Percentiles rank a stretch among this genome's conserved stretches.
These are phyloP conservation scores for Camelina sativa DNA, from an alignment of 345 rosid genomes.

Conservation along the genomic window DNA sequence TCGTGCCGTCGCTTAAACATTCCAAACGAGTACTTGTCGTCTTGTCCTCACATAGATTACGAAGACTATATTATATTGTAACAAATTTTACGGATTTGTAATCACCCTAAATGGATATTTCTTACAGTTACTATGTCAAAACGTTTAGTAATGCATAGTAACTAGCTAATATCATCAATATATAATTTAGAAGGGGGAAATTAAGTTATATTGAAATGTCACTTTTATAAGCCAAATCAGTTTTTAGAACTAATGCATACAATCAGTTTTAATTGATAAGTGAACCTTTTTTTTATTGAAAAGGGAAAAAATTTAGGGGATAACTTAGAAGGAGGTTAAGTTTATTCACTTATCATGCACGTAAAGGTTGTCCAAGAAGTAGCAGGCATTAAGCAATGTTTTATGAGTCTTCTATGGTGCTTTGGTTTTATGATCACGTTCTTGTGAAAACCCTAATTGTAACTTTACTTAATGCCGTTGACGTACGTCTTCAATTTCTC, in stretches of 20 bases:
- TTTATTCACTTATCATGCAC: slow-evolving; percentile 64
- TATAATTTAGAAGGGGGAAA: too few relatives aligned
- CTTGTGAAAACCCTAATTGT: slow-evolving; percentile 34
- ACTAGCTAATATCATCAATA: too few relatives aligned
- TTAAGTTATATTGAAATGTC: too few relatives aligned
- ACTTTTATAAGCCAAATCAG: neutral
- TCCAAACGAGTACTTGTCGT: neutral
- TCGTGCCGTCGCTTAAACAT: neutral
- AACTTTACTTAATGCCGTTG: slow-evolving; percentile 47
- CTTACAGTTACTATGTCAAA: neutral
- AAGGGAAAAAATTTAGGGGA: slow-evolving; percentile 8
- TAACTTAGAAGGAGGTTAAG: slow-evolving; percentile 38
- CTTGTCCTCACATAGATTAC: neutral
- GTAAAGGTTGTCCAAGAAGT: slow-evolving; percentile 58
- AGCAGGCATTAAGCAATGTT: slow-evolving; percentile 60
- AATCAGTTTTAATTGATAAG: neutral
- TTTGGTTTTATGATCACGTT: slow-evolving; percentile 45
- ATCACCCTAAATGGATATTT: neutral
- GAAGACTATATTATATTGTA: neutral
- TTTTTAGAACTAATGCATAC: neutral
- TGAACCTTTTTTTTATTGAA: neutral
- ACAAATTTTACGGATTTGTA: neutral
- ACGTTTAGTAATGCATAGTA: neutral
- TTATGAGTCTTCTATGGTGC: slow-evolving; percentile 40
- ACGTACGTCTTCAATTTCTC: slow-evolving; percentile 48